Evolutionary conservation across 78 protist species (phyloP), one percentile per base, ranked within the genome.

Genomic region (Protostelium mycophagum): DNA sequence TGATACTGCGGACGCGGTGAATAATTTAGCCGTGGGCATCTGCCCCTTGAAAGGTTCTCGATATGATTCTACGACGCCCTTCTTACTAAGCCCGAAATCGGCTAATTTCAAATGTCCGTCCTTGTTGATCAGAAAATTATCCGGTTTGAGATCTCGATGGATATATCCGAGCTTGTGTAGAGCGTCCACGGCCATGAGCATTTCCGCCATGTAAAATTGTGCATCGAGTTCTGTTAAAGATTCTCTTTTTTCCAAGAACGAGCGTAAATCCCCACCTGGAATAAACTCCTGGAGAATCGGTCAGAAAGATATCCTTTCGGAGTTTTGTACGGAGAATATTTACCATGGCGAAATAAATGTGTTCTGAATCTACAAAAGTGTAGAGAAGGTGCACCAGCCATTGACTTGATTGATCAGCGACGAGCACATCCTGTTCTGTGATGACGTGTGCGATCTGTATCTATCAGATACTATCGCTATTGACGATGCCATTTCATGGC

Each of bases 141-240:
- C 98, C 16, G 99, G 99, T 36, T 97, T 97, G 36, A 98, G 90
- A 88, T 97, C 99, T 10, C 98, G 83, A 84, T 98, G 98, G 28
- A 97, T 38, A 36, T 89, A 90, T 0, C 95, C 97, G 0, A 88
- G 0, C 28, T 37, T 0, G 90, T 98, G 99, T 36, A 97, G 93
- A n/a, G 83, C 34, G 28, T 96, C 88, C 0, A 97, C 95, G 0
- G 97, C 95, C 31, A 95, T 85, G 0, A 96, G 83, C 90, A 88
- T 89, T 88, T 97, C 99, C 28, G 96, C 93, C 86, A 96, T 87
- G 87, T 97, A 97, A 36, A 93, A 93, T 1, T 92, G 85, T 0
- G 97, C 97, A 35, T 85, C 86, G 25, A 37, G 73, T 84, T 97
- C 97, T 38, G 84, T 90, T 0, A 96, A 84, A 10, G 88, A 34